A percentile compares a stretch with the other conserved stretches of the same genome.
Conservation (phyloP, 1,139 yeast genomes). For the Candida smagusa region DNA sequence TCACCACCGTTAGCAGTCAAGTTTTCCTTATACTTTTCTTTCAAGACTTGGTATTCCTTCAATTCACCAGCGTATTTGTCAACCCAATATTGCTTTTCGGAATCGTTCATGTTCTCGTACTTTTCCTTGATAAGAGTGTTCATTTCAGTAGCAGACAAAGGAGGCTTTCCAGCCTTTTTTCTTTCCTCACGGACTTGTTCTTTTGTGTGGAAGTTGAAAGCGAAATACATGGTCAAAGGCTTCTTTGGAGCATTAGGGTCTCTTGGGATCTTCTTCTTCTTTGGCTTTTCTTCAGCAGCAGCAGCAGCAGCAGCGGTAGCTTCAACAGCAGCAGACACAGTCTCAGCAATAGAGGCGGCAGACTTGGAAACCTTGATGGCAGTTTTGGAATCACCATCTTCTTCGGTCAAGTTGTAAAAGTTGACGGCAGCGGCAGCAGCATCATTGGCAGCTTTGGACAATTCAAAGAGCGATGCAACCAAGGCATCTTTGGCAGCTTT, state of each 20-base stretch:
- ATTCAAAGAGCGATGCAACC: slow-evolving; percentile 73
- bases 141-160: slow-evolving; percentile 70
- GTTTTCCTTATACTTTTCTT: slow-evolving; percentile 58
- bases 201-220: slow-evolving; percentile 66
- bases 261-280: slow-evolving; percentile 51
- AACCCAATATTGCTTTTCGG: slow-evolving; percentile 75
- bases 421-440: slow-evolving; percentile 76
- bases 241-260: slow-evolving; percentile 65
- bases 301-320: slow-evolving; percentile 18
- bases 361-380: slow-evolving; percentile 10
- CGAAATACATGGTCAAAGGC: slow-evolving; percentile 77
- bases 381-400: slow-evolving; percentile 29
- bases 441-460: slow-evolving; percentile 77
- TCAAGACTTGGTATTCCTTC: slow-evolving; percentile 58
- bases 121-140: slow-evolving; percentile 73
- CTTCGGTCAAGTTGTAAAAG: slow-evolving; percentile 57
- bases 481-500: slow-evolving; percentile 49
- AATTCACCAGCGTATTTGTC: slow-evolving; percentile 66
- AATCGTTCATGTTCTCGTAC: slow-evolving; percentile 69
- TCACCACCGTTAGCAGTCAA: slow-evolving; percentile 26
- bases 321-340: slow-evolving; percentile 13
- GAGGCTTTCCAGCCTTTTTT: slow-evolving; percentile 52
- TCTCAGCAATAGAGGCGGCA: slow-evolving; percentile 6
- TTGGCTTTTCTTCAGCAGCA: slow-evolving; percentile 27
- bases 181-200: slow-evolving; percentile 66